phyloP scores from a whole-genome alignment of 2,329 filamentous ascomycete species.

The Aspergillus ruber region DNA sequence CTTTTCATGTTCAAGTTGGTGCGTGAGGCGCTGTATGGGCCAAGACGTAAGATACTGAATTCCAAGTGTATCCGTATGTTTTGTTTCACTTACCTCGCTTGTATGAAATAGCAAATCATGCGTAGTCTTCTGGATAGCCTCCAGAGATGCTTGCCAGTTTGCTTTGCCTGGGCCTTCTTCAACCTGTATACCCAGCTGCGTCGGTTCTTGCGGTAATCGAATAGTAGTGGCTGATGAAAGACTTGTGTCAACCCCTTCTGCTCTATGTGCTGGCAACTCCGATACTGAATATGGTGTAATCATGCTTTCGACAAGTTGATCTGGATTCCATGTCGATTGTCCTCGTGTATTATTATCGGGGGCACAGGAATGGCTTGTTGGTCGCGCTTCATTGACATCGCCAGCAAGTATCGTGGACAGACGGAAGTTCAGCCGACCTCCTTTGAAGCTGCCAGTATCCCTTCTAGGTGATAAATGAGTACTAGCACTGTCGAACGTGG shows the following conservation, averaged over 20 bases:
- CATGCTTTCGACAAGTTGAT: neutral
- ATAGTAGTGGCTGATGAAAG: neutral
- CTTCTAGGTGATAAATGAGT: neutral
- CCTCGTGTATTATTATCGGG: neutral
- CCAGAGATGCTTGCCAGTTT: slow-evolving; percentile 14
- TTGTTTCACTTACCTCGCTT: slow-evolving; percentile 21
- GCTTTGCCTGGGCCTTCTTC: neutral
- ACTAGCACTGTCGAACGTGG: neutral
- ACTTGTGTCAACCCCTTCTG: neutral
- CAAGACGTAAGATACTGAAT: neutral
- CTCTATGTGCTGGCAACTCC: neutral
- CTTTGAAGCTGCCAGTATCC: neutral
- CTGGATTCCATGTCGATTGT: neutral
- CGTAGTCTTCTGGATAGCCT: slow-evolving; percentile 10
- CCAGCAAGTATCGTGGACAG: neutral
- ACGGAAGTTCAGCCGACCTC: neutral
- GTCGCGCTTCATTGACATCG: neutral
- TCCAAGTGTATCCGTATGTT: neutral
- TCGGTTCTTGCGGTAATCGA: neutral
- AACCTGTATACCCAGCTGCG: neutral
- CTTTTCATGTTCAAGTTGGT: slow-evolving; percentile 43
- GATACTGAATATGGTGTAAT: neutral
- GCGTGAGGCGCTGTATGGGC: slow-evolving; percentile 33
- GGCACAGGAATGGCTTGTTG: neutral
- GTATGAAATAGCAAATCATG: neutral